Base-by-base conservation (phyloP, 2,329 filamentous ascomycete species). In the Akanthomyces uredinophilus region DNA sequence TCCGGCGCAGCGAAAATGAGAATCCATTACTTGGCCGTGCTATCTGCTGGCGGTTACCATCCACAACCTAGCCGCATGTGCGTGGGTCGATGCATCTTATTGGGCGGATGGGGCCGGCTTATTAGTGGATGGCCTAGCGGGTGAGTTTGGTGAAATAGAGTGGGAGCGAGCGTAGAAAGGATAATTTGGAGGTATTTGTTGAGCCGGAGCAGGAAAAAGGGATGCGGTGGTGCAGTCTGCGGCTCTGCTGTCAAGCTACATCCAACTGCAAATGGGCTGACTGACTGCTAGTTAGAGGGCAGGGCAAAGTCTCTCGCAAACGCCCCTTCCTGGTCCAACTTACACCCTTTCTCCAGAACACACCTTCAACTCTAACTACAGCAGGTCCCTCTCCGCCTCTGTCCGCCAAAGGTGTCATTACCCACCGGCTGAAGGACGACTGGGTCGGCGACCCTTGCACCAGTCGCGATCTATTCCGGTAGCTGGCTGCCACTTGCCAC, bases 1-100 rank as follows among this genome's bases (percentile, higher is more conserved):
- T 14, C 55, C n/a, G 16, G 32, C 22, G 11, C 13, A 49, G 1
- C 11, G 29, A 20, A 18, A 39, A 53, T 22, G 27, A 46, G 5
- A 20, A 14, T 35, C 14, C 16, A 44, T 46, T 14, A 41, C 44
- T 16, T 16, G 46, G 13, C n/a, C 18, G 10, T 18, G 16, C 37
- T 35, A 29, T 51, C 37, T 51, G 46, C 37, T 35, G 47, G 58
- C 49, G 58, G 27, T 18, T 60, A 53, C 22, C 22, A 20, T 60
- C 58, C 58, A 60, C 49, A 53, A 27, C 27, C n/a, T 54, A 39
- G 61, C 54, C 49, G 61, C 61, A 62, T 62, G 61, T 62, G 61
- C 61, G 49, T 62, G 61, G 61, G 61, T 52, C 61, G 53, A 53
- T 53, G 47, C 49, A 53, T 62, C 61, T 62, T 8, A 62, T 62